phyloP scores from a whole-genome alignment of 129 eudicot species.

The Escallonia rubra region DNA sequence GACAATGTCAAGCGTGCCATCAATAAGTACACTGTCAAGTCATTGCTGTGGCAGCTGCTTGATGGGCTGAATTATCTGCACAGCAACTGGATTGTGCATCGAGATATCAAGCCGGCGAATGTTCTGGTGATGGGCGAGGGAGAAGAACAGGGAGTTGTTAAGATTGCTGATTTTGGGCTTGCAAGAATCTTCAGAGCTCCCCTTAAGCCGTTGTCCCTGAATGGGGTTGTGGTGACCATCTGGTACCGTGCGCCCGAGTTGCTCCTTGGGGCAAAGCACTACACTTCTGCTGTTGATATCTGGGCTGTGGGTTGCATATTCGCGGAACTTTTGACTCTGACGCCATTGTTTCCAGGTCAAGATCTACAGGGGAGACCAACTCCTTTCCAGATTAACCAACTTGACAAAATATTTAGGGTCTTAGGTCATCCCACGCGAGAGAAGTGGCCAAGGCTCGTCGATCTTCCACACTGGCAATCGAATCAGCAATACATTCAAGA shows the following conservation, averaged over 20 bases:
- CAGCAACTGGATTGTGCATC: conserved; percentile 98
- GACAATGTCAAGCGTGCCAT: conserved; percentile 88
- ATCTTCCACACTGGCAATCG: conserved; percentile 94
- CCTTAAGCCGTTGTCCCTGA: conserved; percentile 78
- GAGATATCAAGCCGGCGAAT: conserved; percentile 98
- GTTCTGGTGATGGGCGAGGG: conserved; percentile 99
- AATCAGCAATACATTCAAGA: conserved; percentile 87
- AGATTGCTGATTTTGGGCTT: conserved; percentile 97
- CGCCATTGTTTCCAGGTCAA: conserved; percentile 97
- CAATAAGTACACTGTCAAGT: conserved; percentile 82
- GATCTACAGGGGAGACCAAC: conserved; percentile 90
- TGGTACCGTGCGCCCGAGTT: conserved; percentile 99
- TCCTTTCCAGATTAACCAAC: conserved; percentile 98
- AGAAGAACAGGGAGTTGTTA: conserved; percentile 96
- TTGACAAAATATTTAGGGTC: conserved; percentile 95
- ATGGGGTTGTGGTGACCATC: conserved; percentile 98
- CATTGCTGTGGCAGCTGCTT: conserved; percentile 96
- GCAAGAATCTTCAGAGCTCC: conserved; percentile 98
- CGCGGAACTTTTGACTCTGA: conserved; percentile 94
- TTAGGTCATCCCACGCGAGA: conserved; percentile 95
- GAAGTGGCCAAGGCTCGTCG: conserved; percentile 89
- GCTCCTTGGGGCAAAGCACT: conserved; percentile 95
- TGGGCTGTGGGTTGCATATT: conserved; percentile 99
- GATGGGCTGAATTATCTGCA: conserved; percentile 97
- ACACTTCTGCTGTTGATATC: conserved; percentile 99